Conservation (phyloP, 495 filamentous ascomycete species). For the Aspergillus nidulans region DNA sequence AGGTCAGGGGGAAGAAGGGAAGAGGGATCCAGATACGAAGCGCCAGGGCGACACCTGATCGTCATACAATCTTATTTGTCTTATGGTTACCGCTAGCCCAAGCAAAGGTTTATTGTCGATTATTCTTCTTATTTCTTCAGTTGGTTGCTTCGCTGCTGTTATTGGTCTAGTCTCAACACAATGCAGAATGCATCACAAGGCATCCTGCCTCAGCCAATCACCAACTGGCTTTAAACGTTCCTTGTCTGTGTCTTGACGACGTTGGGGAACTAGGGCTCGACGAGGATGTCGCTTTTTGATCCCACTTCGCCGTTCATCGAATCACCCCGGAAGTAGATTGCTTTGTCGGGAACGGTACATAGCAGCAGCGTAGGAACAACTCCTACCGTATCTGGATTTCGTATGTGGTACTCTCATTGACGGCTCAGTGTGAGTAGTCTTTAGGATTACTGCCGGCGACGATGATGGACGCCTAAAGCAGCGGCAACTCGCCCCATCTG, state of each 20-base stretch:
- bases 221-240: neutral
- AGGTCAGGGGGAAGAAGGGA: neutral
- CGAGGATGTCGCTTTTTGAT: neutral
- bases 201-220: neutral
- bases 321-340: neutral
- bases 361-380: neutral
- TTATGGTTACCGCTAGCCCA: neutral
- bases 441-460: constrained; percentile 9
- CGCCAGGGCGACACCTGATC: constrained; percentile 1
- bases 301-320: neutral
- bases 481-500: constrained; percentile 37
- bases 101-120: constrained; percentile 2
- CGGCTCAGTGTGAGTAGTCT: neutral
- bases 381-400: no score
- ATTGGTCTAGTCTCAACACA: neutral
- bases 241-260: neutral
- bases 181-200: neutral
- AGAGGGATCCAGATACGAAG: constrained; percentile 1
- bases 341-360: constrained; percentile 12
- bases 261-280: neutral
- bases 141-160: neutral
- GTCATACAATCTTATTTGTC: constrained; percentile 5
- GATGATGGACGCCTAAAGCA: constrained; percentile 22
- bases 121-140: constrained; percentile 6
- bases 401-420: neutral